Evolutionary conservation across 2,329 filamentous ascomycete genomes (phyloP).

Genomic region (Zasmidium citrigriseum): DNA sequence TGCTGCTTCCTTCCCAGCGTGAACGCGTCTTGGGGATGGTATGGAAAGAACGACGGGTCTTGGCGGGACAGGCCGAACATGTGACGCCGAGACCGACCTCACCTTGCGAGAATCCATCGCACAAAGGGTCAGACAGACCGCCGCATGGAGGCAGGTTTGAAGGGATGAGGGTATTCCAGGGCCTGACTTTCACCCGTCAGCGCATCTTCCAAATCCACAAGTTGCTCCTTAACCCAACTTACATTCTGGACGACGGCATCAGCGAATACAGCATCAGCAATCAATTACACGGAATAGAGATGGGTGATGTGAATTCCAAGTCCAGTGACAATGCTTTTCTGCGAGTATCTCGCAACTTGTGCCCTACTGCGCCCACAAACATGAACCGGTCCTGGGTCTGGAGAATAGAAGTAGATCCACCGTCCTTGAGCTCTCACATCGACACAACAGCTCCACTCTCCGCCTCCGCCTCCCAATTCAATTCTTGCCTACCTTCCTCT

Average conservation of each 20-base stretch:
- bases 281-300: background rate
- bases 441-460: constrained; percentile 22
- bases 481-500: constrained; percentile 28
- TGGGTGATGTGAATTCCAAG: constrained; percentile 1
- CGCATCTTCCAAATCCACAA: no score
- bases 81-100: constrained; percentile 7
- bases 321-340: constrained; percentile 4
- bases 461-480: constrained; percentile 21
- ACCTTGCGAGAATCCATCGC: no score
- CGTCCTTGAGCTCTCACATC: constrained; percentile 20
- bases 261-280: no score
- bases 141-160: no score
- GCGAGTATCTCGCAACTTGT: background rate
- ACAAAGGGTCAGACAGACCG: no score
- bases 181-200: no score
- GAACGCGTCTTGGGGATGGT: background rate
- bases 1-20: constrained; percentile 7
- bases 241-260: no score
- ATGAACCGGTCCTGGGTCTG: background rate
- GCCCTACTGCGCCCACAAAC: background rate
- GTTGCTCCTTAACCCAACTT: no score
- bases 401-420: background rate
- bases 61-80: constrained; percentile 9
- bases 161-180: no score
- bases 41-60: constrained; percentile 2